phyloP scores from a whole-genome alignment of 805 yeast species.

The Saccharomycopsis sp. region DNA sequence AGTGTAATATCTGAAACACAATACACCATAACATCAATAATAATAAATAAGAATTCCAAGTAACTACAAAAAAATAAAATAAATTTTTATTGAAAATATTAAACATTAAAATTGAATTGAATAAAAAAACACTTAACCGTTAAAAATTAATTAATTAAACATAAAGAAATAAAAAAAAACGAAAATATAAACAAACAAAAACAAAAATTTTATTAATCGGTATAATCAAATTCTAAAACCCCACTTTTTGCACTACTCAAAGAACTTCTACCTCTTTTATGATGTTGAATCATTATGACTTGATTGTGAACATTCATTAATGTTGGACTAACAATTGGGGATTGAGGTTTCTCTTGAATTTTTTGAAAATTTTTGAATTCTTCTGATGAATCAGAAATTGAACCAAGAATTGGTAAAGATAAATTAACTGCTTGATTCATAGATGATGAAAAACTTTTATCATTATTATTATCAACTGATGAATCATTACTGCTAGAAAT shows the following conservation, averaged over 20 bases:
- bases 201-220: not conserved
- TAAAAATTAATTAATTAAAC: not conserved
- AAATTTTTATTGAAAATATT: not conserved
- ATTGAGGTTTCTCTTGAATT: too few species aligned
- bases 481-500: too few species aligned
- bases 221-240: slow-evolving; percentile 4
- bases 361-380: too few species aligned
- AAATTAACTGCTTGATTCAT: too few species aligned
- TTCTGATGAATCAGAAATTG: too few species aligned
- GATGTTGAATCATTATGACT: slow-evolving; percentile 10
- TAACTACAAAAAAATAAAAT: not conserved
- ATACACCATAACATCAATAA: not conserved
- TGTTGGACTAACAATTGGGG: too few species aligned
- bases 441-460: too few species aligned
- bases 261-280: slow-evolving; percentile 24
- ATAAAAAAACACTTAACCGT: not conserved
- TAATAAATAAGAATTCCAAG: not conserved
- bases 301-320: slow-evolving; percentile 5
- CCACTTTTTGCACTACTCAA: slow-evolving; percentile 8
- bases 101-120: not conserved
- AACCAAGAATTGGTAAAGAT: too few species aligned
- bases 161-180: not conserved
- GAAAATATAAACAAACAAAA: not conserved
- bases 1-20: too few species aligned
- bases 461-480: too few species aligned